Evolutionary conservation across 306 rosid species (phyloP).

Genomic region (Mimosa bimucronata): DNA sequence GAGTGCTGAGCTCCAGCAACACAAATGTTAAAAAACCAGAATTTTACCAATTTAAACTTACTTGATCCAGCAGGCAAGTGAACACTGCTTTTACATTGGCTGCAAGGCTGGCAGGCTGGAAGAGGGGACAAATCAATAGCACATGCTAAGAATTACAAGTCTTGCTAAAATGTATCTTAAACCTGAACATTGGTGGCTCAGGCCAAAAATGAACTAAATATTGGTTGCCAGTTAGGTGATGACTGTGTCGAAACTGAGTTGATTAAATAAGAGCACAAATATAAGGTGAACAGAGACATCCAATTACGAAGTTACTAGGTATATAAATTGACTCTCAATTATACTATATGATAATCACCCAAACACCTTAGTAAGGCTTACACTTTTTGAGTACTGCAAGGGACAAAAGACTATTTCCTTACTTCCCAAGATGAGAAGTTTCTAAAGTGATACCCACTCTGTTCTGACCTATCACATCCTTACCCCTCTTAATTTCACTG

Average conservation of each 20-base stretch:
- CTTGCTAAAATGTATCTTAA: conserved; percentile 9
- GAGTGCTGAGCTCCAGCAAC: conserved; percentile 33
- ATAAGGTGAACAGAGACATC: not conserved
- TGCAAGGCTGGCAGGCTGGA: conserved; percentile 88
- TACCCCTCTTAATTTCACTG: too few relatives aligned
- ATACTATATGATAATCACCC: not conserved
- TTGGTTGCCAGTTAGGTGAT: conserved; percentile 18
- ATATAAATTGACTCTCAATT: not conserved
- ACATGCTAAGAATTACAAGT: conserved; percentile 22
- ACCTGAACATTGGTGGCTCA: not conserved
- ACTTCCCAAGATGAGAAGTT: too few relatives aligned
- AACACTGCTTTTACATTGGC: conserved; percentile 85
- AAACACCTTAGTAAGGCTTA: too few relatives aligned
- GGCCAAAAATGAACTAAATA: not conserved
- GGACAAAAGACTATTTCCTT: too few relatives aligned
- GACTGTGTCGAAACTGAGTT: not conserved
- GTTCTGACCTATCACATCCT: too few relatives aligned
- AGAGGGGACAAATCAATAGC: conserved; percentile 34
- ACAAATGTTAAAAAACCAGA: conserved; percentile 31
- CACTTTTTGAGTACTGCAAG: too few relatives aligned
- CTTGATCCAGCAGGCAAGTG: conserved; percentile 95
- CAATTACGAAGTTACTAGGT: not conserved
- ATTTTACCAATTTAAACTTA: conserved; percentile 54
- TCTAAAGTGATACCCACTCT: too few relatives aligned
- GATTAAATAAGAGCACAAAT: not conserved